A percentile compares a stretch with the other conserved stretches of the same genome.
phyloP scores from a whole-genome alignment of 768 basidiomycete genomes.

The Mycena haematopus region DNA sequence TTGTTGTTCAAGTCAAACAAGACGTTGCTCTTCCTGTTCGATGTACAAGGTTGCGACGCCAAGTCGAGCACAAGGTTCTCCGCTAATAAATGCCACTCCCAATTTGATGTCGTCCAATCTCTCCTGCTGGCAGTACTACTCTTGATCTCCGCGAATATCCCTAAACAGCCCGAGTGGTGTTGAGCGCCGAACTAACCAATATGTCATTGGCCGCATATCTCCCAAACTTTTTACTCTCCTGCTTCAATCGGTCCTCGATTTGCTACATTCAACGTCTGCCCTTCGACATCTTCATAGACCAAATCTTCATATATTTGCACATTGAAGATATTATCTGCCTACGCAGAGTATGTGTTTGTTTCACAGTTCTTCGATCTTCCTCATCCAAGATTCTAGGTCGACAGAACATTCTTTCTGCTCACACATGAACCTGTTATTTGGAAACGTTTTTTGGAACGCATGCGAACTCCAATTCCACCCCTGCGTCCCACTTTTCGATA shows the following conservation, averaged over 20 bases:
- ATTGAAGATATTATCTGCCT: slow-evolving; percentile 56
- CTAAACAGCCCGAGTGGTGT: neutral
- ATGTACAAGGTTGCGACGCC: slow-evolving; percentile 20
- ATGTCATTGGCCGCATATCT: slow-evolving; percentile 31
- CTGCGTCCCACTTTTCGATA: slow-evolving; percentile 65
- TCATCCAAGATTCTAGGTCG: slow-evolving; percentile 52
- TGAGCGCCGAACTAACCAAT: too few relatives aligned
- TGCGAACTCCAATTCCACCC: slow-evolving; percentile 64
- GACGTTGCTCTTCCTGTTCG: slow-evolving; percentile 14
- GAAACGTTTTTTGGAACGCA: slow-evolving; percentile 64
- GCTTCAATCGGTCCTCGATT: slow-evolving; percentile 25
- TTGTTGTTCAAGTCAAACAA: slow-evolving; percentile 20
- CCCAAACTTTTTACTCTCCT: slow-evolving; percentile 32
- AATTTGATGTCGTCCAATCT: slow-evolving; percentile 1
- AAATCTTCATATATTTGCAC: slow-evolving; percentile 47
- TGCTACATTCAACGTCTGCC: slow-evolving; percentile 41
- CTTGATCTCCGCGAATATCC: neutral
- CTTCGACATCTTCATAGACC: slow-evolving; percentile 50
- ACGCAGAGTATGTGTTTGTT: slow-evolving; percentile 44
- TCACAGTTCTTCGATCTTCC: neutral
- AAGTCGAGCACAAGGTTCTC: neutral
- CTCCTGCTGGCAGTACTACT: slow-evolving; percentile 3
- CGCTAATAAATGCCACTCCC: slow-evolving; percentile 6
- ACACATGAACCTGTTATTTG: slow-evolving; percentile 74
- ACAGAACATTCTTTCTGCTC: slow-evolving; percentile 63